These are phyloP conservation scores for Lasiosphaeria ovina DNA, from an alignment of 495 filamentous ascomycete genomes.

Conservation along the genomic window DNA sequence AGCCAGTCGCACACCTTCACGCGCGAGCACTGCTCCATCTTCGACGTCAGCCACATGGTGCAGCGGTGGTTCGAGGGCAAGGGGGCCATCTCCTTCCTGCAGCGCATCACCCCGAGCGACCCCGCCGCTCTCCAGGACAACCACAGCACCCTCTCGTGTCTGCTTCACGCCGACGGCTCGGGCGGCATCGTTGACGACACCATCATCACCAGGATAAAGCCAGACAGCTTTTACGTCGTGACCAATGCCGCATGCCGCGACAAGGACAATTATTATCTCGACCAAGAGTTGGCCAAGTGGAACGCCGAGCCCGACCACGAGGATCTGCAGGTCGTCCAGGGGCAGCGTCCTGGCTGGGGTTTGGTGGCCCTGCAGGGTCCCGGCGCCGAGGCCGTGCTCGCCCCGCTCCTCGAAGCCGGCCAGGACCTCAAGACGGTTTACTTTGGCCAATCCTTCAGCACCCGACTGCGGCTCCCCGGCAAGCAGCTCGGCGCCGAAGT, in stretches of 20 bases:
- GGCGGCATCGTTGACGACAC: constrained; percentile 94
- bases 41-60: constrained; percentile 82
- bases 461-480: constrained; percentile 45
- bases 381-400: constrained; percentile 61
- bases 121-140: constrained; percentile 44
- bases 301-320: constrained; percentile 57
- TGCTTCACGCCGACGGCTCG: constrained; percentile 67
- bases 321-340: constrained; percentile 53
- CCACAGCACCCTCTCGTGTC: constrained; percentile 73
- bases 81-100: constrained; percentile 72
- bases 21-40: constrained; percentile 78
- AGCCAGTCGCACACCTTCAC: constrained; percentile 84
- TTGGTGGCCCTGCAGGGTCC: constrained; percentile 90
- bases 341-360: constrained; percentile 62
- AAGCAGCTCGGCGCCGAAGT: constrained; percentile 51
- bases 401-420: constrained; percentile 48
- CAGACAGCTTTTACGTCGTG: constrained; percentile 77
- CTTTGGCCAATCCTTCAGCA: constrained; percentile 69
- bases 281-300: constrained; percentile 58
- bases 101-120: constrained; percentile 73
- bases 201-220: constrained; percentile 73
- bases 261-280: constrained; percentile 78
- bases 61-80: constrained; percentile 70
- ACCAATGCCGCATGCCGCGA: constrained; percentile 92
- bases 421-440: constrained; percentile 64